Evolutionary conservation across 2,329 filamentous ascomycete genomes (phyloP).

Genomic region (Trichoderma citrinoviride): DNA sequence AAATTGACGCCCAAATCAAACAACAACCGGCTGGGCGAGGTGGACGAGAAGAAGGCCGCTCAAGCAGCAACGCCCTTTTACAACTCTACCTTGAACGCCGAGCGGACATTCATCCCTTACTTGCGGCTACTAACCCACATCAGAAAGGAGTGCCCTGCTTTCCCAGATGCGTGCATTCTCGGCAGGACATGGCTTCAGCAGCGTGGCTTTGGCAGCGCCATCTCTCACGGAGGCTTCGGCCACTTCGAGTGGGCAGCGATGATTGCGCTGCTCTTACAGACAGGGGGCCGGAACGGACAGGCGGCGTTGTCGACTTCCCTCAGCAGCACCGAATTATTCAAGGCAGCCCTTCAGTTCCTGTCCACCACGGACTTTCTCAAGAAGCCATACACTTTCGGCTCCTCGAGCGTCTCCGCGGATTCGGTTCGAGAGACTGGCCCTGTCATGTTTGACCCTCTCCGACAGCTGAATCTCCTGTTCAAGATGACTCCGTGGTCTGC

Average conservation of each 20-base stretch:
- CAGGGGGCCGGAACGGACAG: constrained; percentile 69
- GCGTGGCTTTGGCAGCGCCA: constrained; percentile 69
- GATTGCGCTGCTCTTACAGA: constrained; percentile 74
- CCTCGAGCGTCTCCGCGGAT: constrained; percentile 34
- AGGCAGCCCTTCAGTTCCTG: constrained; percentile 86
- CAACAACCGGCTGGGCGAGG: constrained; percentile 60
- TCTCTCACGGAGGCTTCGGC: constrained; percentile 82
- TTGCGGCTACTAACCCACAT: constrained; percentile 71
- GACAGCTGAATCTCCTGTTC: constrained; percentile 78
- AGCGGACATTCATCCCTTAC: constrained; percentile 70
- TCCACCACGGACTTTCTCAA: constrained; percentile 68
- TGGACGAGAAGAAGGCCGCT: constrained; percentile 43
- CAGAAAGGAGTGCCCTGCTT: constrained; percentile 67
- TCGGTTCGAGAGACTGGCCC: constrained; percentile 52
- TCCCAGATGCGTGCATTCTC: constrained; percentile 79
- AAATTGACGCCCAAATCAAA: constrained; percentile 71
- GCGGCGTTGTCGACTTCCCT: constrained; percentile 74
- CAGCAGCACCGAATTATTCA: constrained; percentile 92
- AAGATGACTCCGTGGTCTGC: constrained; percentile 92
- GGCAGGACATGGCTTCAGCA: constrained; percentile 88
- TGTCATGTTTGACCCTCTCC: constrained; percentile 72
- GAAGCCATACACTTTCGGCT: constrained; percentile 57
- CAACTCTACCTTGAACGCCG: constrained; percentile 79
- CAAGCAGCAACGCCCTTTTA: constrained; percentile 72
- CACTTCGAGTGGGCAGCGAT: constrained; percentile 87